phyloP scores from a whole-genome alignment of 306 rosid species.

The Potentilla sterilis region DNA sequence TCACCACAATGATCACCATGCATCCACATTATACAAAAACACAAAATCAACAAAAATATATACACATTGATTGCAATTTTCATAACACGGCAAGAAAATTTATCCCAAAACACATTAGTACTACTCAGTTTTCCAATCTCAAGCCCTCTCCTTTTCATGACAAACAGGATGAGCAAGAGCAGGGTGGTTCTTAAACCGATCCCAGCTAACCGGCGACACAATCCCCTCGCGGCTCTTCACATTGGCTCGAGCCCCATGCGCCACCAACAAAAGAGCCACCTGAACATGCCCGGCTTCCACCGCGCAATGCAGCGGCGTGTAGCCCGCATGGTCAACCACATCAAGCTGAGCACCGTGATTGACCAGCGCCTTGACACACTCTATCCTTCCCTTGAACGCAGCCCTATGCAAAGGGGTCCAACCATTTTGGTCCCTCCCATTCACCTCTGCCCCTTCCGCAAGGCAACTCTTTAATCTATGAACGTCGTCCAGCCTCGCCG shows the following conservation, averaged over 20 bases:
- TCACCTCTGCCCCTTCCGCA: slow-evolving; percentile 55
- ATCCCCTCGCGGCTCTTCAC: slow-evolving; percentile 32
- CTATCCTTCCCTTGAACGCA: slow-evolving; percentile 71
- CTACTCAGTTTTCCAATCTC: neutral
- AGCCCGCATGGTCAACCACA: slow-evolving; percentile 55
- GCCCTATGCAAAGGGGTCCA: slow-evolving; percentile 92
- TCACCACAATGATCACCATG: neutral
- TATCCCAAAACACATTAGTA: neutral
- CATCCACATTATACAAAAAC: neutral
- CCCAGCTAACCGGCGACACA: slow-evolving; percentile 18
- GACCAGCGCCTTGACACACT: slow-evolving; percentile 59
- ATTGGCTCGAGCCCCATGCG: slow-evolving; percentile 47
- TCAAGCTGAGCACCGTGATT: slow-evolving; percentile 67
- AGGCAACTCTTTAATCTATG: slow-evolving; percentile 52
- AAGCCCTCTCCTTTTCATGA: slow-evolving; percentile 19
- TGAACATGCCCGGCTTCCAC: slow-evolving; percentile 67
- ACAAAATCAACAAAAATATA: neutral
- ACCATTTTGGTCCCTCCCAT: slow-evolving; percentile 72
- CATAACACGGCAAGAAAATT: neutral
- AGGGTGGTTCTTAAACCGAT: slow-evolving; percentile 31
- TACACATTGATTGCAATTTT: neutral
- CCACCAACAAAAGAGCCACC: slow-evolving; percentile 47
- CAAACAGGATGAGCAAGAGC: slow-evolving; percentile 19
- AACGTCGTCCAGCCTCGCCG: slow-evolving; percentile 60
- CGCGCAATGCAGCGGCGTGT: slow-evolving; percentile 69